phyloP scores from a whole-genome alignment of 345 rosid species.

The Physaria fendleri region DNA sequence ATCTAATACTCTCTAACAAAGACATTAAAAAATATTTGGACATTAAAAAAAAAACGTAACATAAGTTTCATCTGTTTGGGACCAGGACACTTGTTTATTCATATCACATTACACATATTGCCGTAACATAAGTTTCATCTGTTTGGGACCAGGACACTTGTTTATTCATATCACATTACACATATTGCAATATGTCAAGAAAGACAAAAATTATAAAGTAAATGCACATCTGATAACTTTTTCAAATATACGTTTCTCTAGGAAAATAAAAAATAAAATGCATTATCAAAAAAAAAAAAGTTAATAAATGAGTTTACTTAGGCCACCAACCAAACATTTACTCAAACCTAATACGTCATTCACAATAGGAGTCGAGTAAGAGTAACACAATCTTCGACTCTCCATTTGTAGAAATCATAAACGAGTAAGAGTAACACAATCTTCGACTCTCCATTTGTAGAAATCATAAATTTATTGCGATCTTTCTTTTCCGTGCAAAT shows the following conservation, averaged over 20 bases:
- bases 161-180: constrained; percentile 1
- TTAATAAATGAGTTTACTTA: constrained; percentile 22
- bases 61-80: too few species aligned
- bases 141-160: too few species aligned
- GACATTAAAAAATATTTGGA: too few species aligned
- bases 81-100: too few species aligned
- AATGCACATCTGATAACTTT: neutral
- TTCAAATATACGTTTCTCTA: neutral
- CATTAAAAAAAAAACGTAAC: too few species aligned
- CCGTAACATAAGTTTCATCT: too few species aligned
- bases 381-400: neutral
- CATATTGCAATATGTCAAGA: neutral
- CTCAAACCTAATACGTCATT: constrained; percentile 25
- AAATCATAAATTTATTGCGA: constrained; percentile 7
- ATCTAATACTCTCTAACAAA: too few species aligned
- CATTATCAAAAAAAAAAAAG: neutral
- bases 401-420: constrained; percentile 5
- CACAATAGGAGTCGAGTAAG: constrained; percentile 12
- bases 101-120: neutral
- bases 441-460: constrained; percentile 4
- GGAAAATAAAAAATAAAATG: too few species aligned
- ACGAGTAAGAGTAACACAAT: constrained; percentile 5
- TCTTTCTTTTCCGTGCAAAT: constrained; percentile 17
- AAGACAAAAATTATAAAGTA: constrained; percentile 7
- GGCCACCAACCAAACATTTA: constrained; percentile 24